phyloP scores from a whole-genome alignment of 371 early-diverging fungal species.

The Mucor racemosus region DNA sequence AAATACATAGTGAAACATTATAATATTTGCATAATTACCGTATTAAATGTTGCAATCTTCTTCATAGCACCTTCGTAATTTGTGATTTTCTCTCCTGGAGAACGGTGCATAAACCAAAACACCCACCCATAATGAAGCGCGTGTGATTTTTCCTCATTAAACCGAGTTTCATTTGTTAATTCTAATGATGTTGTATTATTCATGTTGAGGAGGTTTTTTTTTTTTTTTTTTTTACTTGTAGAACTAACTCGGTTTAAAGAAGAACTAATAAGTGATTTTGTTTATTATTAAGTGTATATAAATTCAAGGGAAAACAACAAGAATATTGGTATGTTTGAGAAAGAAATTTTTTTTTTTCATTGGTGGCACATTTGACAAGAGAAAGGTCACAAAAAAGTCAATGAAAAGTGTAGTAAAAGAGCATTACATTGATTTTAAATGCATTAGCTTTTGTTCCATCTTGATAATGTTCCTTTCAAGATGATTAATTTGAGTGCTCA shows the following conservation, averaged over 20 bases:
- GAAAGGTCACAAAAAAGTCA: constrained; percentile 2
- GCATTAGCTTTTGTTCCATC: constrained; percentile 33
- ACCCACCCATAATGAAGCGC: constrained; percentile 75
- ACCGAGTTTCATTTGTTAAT: neutral
- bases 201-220: no score
- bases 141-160: constrained; percentile 31
- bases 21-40: constrained; percentile 49
- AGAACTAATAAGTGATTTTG: neutral
- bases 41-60: constrained; percentile 80
- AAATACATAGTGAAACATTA: constrained; percentile 71
- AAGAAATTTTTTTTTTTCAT: neutral
- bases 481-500: constrained; percentile 43
- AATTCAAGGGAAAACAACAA: neutral
- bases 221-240: neutral
- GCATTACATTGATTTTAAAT: constrained; percentile 21
- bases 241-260: neutral
- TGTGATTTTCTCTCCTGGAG: constrained; percentile 83
- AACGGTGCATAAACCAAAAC: constrained; percentile 92
- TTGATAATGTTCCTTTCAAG: constrained; percentile 42
- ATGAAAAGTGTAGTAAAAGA: no score
- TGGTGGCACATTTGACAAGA: constrained; percentile 6
- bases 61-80: constrained; percentile 91
- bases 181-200: constrained; percentile 3
- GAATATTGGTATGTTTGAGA: neutral
- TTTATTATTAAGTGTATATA: no score